These are phyloP conservation scores for Colletotrichum endophyticum DNA, from an alignment of 2,329 filamentous ascomycete genomes.

Conservation along the genomic window DNA sequence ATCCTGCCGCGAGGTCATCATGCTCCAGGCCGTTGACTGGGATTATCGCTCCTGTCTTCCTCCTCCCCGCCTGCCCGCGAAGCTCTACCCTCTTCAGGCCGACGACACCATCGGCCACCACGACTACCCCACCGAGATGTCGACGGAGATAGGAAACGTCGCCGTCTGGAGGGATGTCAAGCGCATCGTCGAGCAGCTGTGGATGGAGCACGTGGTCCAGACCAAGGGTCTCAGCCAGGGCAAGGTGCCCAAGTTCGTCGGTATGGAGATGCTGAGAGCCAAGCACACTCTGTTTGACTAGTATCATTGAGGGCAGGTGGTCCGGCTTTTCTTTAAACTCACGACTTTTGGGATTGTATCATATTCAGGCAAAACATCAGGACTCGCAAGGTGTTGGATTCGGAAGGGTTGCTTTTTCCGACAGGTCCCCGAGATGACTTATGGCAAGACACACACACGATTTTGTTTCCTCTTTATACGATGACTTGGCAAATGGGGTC, in stretches of 20 bases:
- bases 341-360: background rate
- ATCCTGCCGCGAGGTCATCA: conserved; percentile 14
- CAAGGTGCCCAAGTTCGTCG: conserved; percentile 4
- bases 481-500: background rate
- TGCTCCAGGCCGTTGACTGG: conserved; percentile 13
- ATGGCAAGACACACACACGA: background rate
- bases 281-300: conserved; percentile 11
- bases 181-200: background rate
- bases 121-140: conserved; percentile 2
- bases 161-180: conserved; percentile 14
- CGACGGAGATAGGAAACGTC: background rate
- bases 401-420: background rate
- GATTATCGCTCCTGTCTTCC: conserved; percentile 1
- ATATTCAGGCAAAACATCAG: background rate
- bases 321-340: background rate
- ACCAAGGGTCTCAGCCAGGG: background rate
- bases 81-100: background rate
- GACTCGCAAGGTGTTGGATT: conserved; percentile 8
- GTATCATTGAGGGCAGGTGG: background rate
- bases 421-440: background rate
- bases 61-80: background rate
- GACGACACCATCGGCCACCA: conserved; percentile 12
- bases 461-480: background rate
- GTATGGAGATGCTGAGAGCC: conserved; percentile 14
- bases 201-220: conserved; percentile 1